phyloP scores from a whole-genome alignment of 225 moss, liverwort and hornwort species.

The Neckera pumila region DNA sequence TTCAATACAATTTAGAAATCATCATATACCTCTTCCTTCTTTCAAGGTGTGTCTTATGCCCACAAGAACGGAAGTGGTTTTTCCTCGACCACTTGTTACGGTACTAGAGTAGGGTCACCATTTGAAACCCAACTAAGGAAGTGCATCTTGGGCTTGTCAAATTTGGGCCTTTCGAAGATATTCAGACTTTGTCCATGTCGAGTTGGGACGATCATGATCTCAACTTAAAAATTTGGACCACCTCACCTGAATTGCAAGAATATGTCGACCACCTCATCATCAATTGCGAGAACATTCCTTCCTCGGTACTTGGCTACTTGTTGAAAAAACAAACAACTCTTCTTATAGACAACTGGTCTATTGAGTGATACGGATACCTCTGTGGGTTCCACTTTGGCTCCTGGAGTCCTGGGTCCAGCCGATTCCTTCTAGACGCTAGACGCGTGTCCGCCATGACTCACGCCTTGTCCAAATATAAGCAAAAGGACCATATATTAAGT shows the following conservation, averaged over 20 bases:
- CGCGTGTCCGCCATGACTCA: not conserved
- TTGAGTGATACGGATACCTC: not conserved
- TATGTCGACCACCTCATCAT: too few relatives aligned
- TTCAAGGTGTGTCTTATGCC: rapidly evolving
- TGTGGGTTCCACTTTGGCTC: not conserved
- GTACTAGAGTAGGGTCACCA: not conserved
- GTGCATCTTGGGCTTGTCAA: not conserved
- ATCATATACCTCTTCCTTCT: not conserved
- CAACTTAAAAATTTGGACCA: not conserved
- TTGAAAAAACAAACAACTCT: not conserved
- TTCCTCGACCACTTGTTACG: rapidly evolving
- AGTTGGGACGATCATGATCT: not conserved
- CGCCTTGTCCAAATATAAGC: not conserved
- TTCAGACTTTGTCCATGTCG: too few relatives aligned
- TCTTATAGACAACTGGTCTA: not conserved
- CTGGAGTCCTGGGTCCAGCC: not conserved
- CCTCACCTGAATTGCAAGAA: not conserved
- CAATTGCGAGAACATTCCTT: not conserved
- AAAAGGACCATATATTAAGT: too few relatives aligned
- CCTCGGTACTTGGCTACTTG: not conserved
- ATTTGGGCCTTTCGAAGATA: not conserved
- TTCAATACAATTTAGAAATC: not conserved
- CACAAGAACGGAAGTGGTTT: not conserved
- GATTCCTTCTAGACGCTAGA: too few relatives aligned
- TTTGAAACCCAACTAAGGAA: not conserved